Conservation (phyloP, 352 stramenopile species). For the Globisporangium recalcitrans region DNA sequence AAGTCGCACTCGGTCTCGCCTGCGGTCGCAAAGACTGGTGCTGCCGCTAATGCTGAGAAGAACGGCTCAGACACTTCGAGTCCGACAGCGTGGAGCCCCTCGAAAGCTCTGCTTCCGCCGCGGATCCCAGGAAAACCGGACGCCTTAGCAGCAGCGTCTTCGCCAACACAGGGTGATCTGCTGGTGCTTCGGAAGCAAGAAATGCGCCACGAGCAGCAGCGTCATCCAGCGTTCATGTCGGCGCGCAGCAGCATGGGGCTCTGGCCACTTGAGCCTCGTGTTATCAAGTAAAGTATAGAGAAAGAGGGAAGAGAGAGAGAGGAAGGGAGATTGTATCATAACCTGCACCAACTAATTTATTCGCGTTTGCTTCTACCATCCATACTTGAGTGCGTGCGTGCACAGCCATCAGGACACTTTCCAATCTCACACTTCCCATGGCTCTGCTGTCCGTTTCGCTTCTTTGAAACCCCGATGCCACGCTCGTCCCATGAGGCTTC, state of each 20-base stretch:
- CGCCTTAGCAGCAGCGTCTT: background rate
- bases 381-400: too few relatives aligned
- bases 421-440: too few relatives aligned
- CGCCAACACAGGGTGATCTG: conserved; percentile 13
- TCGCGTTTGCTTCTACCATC: background rate
- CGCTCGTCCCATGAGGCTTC: too few relatives aligned
- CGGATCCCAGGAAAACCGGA: conserved; percentile 13
- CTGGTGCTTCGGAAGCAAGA: conserved; percentile 3
- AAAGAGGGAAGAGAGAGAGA: background rate
- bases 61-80: background rate
- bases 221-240: background rate
- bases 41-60: background rate
- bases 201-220: background rate
- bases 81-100: background rate
- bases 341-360: conserved; percentile 1
- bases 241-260: background rate
- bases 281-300: conserved; percentile 7
- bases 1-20: conserved; percentile 14
- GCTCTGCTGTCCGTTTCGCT: too few relatives aligned
- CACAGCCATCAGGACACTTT: background rate
- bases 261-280: conserved; percentile 6
- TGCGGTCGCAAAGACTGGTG: background rate
- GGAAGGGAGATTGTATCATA: background rate
- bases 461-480: too few relatives aligned
- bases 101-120: conserved; percentile 9